Evolutionary conservation across 2,329 filamentous ascomycete genomes (phyloP).

Genomic region (Aspergillus neoniger): DNA sequence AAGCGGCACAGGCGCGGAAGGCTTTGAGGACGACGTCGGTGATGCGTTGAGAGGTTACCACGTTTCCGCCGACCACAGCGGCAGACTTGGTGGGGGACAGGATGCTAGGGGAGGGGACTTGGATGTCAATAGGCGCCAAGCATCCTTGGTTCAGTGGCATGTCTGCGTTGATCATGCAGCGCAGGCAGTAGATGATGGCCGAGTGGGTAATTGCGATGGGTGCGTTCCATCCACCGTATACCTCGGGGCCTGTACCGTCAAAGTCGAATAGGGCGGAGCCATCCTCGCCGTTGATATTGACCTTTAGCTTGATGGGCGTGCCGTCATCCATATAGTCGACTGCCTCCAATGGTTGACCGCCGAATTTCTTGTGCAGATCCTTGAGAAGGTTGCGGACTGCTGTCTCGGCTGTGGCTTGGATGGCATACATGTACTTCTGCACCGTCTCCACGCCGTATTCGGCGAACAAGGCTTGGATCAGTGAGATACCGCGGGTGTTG

Average conservation of each 20-base stretch:
- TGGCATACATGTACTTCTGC: conserved; percentile 79
- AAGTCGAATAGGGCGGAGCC: conserved; percentile 81
- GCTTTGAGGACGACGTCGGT: conserved; percentile 82
- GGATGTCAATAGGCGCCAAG: conserved; percentile 72
- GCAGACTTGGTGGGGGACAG: conserved; percentile 74
- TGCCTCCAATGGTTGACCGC: conserved; percentile 70
- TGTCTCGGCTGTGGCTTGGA: conserved; percentile 77
- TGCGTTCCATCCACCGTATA: conserved; percentile 78
- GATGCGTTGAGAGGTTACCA: conserved; percentile 75
- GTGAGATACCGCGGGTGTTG: conserved; percentile 79
- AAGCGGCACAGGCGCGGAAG: conserved; percentile 76
- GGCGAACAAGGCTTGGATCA: conserved; percentile 72
- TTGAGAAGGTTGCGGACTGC: conserved; percentile 75
- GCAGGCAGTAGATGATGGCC: conserved; percentile 83
- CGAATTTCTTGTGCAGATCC: conserved; percentile 67
- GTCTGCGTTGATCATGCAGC: conserved; percentile 76
- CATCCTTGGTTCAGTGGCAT: conserved; percentile 88
- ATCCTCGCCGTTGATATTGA: conserved; percentile 72
- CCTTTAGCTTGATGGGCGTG: conserved; percentile 71
- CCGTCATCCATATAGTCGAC: conserved; percentile 88
- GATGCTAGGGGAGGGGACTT: conserved; percentile 68
- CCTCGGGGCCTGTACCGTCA: conserved; percentile 74
- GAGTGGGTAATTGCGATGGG: conserved; percentile 80
- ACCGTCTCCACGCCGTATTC: conserved; percentile 79
- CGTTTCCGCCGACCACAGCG: conserved; percentile 81